These are phyloP conservation scores for Epithele typhae DNA, from an alignment of 768 basidiomycete genomes.

Conservation along the genomic window DNA sequence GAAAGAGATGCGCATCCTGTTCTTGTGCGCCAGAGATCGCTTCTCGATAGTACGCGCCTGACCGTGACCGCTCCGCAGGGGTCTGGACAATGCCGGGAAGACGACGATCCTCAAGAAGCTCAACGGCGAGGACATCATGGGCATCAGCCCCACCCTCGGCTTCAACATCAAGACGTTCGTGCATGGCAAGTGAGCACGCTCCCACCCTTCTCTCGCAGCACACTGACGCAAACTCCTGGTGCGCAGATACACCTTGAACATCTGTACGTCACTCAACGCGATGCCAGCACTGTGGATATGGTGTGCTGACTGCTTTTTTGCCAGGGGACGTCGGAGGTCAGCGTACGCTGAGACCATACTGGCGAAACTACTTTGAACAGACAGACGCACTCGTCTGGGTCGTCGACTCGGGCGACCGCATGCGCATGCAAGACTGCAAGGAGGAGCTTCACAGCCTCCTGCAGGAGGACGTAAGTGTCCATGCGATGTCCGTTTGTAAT, in stretches of 20 bases:
- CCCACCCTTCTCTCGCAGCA: no score
- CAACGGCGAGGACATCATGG: constrained; percentile 85
- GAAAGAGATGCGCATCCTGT: constrained; percentile 93
- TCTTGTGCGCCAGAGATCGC: constrained; percentile 53
- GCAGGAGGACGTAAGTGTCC: constrained; percentile 76
- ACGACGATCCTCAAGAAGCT: constrained; percentile 96
- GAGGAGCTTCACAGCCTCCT: constrained; percentile 82
- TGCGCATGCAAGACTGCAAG: constrained; percentile 88
- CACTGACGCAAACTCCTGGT: no score
- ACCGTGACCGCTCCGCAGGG: constrained; percentile 42
- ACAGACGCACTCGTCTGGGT: constrained; percentile 99
- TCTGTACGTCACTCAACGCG: constrained; percentile 48
- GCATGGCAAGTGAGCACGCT: constrained; percentile 76
- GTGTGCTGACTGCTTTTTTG: no score
- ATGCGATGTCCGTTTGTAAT: constrained; percentile 1
- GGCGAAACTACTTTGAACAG: constrained; percentile 99
- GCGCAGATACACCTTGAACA: constrained; percentile 69
- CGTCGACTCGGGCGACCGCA: constrained; percentile 89
- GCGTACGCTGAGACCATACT: constrained; percentile 92
- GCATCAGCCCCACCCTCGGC: constrained; percentile 89
- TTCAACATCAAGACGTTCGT: constrained; percentile 99
- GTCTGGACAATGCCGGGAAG: constrained; percentile 98
- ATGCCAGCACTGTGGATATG: no score
- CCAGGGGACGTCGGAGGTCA: constrained; percentile 99
- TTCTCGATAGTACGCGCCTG: no score